Conservation (phyloP, 371 early-diverging fungal genomes). For the Mortierella sp. region DNA sequence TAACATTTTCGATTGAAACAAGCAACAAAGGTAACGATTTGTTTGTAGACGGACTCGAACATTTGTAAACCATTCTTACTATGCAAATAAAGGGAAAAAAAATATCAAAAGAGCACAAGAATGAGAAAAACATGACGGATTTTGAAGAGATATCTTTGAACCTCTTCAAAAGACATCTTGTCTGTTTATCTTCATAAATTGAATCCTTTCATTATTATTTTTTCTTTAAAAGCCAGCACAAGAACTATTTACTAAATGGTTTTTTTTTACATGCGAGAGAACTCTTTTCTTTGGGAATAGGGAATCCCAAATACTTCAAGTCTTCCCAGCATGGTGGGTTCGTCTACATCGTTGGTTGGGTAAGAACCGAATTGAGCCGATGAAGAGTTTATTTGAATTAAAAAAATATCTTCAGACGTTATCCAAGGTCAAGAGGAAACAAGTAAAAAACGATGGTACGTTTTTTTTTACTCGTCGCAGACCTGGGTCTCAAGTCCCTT, state of each 20-base stretch:
- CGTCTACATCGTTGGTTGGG: constrained; percentile 60
- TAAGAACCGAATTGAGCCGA: constrained; percentile 59
- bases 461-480: constrained; percentile 64
- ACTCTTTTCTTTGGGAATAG: constrained; percentile 21
- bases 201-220: background rate
- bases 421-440: background rate
- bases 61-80: background rate
- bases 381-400: constrained; percentile 56
- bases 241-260: constrained; percentile 1
- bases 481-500: constrained; percentile 81
- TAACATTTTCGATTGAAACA: background rate
- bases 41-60: background rate
- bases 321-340: constrained; percentile 56
- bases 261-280: constrained; percentile 58
- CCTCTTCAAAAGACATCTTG: background rate
- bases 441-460: background rate
- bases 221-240: background rate
- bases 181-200: background rate
- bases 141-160: no score
- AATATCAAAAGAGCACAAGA: no score
- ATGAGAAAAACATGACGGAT: no score
- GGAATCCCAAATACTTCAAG: constrained; percentile 8
- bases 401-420: constrained; percentile 2
- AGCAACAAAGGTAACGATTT: background rate
- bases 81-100: no score